phyloP scores from a whole-genome alignment of 2,329 filamentous ascomycete genomes.

The Sporothrix inflata region DNA sequence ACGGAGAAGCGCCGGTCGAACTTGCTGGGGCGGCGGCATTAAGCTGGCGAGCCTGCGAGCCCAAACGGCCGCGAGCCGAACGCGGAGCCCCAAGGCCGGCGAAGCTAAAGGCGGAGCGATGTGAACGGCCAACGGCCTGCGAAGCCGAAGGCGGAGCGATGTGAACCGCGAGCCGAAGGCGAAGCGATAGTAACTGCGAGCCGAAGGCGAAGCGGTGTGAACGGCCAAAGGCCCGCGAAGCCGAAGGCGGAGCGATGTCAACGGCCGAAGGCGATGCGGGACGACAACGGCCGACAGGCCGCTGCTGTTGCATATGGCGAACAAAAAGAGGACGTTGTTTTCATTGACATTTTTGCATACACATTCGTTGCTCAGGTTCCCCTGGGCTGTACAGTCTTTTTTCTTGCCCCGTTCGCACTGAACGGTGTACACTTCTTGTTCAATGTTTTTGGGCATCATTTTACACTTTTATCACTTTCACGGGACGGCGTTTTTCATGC shows the following conservation, averaged over 20 bases:
- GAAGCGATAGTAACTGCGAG: background rate
- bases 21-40: conserved; percentile 20
- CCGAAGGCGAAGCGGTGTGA: background rate
- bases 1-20: conserved; percentile 36
- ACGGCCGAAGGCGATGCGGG: no score
- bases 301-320: no score
- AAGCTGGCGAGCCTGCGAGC: background rate
- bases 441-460: no score
- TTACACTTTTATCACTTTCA: background rate
- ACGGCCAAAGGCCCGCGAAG: no score
- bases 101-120: background rate
- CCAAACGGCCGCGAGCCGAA: background rate
- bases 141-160: background rate
- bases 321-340: background rate
- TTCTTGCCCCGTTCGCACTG: background rate
- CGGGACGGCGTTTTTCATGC: conserved; percentile 11
- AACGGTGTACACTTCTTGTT: background rate
- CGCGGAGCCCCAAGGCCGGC: no score
- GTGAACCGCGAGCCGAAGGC: background rate
- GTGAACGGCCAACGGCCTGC: no score
- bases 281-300: no score
- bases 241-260: no score
- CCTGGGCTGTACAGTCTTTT: background rate
- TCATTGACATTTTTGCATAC: background rate
- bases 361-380: background rate